Conservation (phyloP, 2,329 filamentous ascomycete genomes). For the Daldinia eschscholtzii region DNA sequence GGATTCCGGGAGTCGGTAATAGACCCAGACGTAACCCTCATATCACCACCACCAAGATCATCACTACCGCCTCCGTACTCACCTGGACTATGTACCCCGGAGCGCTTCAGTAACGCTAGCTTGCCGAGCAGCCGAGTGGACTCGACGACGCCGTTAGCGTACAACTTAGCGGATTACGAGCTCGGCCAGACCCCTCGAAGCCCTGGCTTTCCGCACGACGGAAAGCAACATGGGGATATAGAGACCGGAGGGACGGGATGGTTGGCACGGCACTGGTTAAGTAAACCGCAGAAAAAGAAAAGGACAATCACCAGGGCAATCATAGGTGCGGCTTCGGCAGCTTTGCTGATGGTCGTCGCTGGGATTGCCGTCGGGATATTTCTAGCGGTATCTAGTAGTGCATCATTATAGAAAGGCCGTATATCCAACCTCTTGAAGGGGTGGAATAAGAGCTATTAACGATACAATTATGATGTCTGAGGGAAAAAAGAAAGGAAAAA, state of each 20-base stretch:
- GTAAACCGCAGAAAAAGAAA: conserved; percentile 26
- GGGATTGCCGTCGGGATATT: conserved; percentile 43
- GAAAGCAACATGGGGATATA: conserved; percentile 11
- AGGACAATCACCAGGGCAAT: conserved; percentile 35
- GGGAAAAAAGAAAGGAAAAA: conserved; percentile 12
- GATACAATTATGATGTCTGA: neutral
- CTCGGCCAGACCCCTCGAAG: conserved; percentile 1
- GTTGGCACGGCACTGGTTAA: conserved; percentile 20
- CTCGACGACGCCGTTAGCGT: conserved; percentile 34
- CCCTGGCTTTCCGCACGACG: conserved; percentile 7
- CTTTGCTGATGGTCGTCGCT: conserved; percentile 39
- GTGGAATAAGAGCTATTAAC: conserved; percentile 6
- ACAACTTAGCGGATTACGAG: conserved; percentile 19
- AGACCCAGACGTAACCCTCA: conserved; percentile 35
- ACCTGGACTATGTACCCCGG: conserved; percentile 24
- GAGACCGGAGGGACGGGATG: conserved; percentile 11
- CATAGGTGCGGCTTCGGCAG: conserved; percentile 26
- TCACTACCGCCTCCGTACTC: conserved; percentile 38
- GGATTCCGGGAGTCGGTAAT: conserved; percentile 35
- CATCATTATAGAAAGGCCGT: conserved; percentile 16
- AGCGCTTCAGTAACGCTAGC: conserved; percentile 26
- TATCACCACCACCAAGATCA: conserved; percentile 25
- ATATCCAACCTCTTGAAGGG: neutral
- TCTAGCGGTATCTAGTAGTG: conserved; percentile 21
- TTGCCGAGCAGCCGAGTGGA: conserved; percentile 32